Evolutionary conservation across 169 alveolate genomes (phyloP).

Genomic region (Plasmodium yoelii): DNA sequence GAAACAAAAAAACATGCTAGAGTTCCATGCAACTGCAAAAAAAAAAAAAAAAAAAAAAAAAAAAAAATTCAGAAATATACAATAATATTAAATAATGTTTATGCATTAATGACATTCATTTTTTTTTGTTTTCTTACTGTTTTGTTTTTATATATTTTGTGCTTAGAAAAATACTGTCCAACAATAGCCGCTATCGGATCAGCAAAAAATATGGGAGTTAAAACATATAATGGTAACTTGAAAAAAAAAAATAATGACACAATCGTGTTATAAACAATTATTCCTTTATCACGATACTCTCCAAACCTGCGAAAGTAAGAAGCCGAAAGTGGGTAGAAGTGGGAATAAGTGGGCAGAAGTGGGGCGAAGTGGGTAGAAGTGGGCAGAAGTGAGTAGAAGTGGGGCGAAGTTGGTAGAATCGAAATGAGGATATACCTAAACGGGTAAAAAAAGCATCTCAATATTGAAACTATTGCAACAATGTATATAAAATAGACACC

Average conservation of each 20-base stretch:
- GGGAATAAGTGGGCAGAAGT: neutral
- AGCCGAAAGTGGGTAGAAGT: neutral
- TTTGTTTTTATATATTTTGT: conserved; percentile 36
- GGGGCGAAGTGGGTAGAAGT: neutral
- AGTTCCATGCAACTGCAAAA: conserved; percentile 51
- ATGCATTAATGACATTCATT: neutral
- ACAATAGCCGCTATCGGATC: conserved; percentile 73
- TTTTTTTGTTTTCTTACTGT: conserved; percentile 15
- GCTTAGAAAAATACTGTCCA: conserved; percentile 27
- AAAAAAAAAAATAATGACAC: conserved; percentile 57
- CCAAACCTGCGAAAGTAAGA: conserved; percentile 41
- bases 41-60: neutral
- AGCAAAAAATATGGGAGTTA: conserved; percentile 62
- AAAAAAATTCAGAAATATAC: neutral
- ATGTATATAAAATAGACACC: conserved; percentile 36
- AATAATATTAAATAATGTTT: neutral
- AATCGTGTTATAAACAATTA: conserved; percentile 32
- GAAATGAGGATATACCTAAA: conserved; percentile 16
- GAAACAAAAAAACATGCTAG: conserved; percentile 54
- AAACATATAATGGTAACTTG: conserved; percentile 46
- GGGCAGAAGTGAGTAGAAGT: neutral
- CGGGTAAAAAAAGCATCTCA: conserved; percentile 45
- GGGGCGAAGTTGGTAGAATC: neutral
- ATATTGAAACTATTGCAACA: conserved; percentile 18
- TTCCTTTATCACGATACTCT: conserved; percentile 33